Evolutionary conservation across 2,329 filamentous ascomycete genomes (phyloP).

Genomic region (Huntiella moniliformis): DNA sequence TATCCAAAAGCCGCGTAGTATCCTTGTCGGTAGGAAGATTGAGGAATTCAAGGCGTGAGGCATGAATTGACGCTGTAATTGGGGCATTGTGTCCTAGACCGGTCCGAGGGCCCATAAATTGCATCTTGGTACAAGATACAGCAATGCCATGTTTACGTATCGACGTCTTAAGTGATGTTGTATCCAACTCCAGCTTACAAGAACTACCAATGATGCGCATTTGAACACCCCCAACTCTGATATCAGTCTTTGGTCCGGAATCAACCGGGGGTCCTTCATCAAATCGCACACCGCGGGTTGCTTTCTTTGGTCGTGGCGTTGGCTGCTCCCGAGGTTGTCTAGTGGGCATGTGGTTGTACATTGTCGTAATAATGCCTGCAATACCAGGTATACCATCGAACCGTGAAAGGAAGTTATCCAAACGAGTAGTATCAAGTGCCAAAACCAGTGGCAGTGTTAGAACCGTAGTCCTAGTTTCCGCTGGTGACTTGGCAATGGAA

Average conservation of each 20-base stretch:
- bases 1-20: slow-evolving; percentile 59
- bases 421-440: slow-evolving; percentile 54
- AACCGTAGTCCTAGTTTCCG: slow-evolving; percentile 38
- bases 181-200: slow-evolving; percentile 55
- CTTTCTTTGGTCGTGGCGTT: slow-evolving; percentile 24
- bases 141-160: slow-evolving; percentile 55
- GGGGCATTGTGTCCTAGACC: slow-evolving; percentile 33
- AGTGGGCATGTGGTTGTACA: slow-evolving; percentile 4
- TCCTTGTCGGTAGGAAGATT: slow-evolving; percentile 58
- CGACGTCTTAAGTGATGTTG: slow-evolving; percentile 66
- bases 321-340: slow-evolving; percentile 12
- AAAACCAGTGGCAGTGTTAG: slow-evolving; percentile 61
- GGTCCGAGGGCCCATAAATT: slow-evolving; percentile 46
- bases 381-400: slow-evolving; percentile 87
- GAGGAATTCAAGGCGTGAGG: slow-evolving; percentile 55
- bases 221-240: slow-evolving; percentile 58
- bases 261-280: slow-evolving; percentile 33
- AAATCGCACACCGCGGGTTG: slow-evolving; percentile 34
- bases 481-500: slow-evolving; percentile 27
- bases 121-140: slow-evolving; percentile 23
- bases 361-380: slow-evolving; percentile 43
- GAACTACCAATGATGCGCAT: slow-evolving; percentile 60
- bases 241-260: slow-evolving; percentile 43
- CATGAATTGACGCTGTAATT: slow-evolving; percentile 41
- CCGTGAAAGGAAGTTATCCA: slow-evolving; percentile 75